Evolutionary conservation across 2,329 filamentous ascomycete genomes (phyloP).

Genomic region (Periconia digitata): DNA sequence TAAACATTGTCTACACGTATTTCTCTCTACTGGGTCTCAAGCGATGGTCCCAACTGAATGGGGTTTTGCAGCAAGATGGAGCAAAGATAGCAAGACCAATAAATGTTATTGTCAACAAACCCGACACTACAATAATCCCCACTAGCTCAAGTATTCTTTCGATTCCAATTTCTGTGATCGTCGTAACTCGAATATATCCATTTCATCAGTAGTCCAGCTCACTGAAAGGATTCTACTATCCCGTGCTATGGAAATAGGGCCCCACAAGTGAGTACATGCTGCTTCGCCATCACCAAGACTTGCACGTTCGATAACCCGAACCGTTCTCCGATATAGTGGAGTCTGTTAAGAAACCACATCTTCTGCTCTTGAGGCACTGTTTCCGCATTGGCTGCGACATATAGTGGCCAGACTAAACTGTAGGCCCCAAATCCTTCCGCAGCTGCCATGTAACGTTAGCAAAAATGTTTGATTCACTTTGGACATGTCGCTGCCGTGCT

Average conservation of each 20-base stretch:
- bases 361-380: slow-evolving; percentile 38
- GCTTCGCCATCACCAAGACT: slow-evolving; percentile 36
- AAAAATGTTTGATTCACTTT: not conserved
- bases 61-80: too few species aligned
- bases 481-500: too few species aligned
- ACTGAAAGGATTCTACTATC: not conserved
- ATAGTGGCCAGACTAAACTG: slow-evolving; percentile 45
- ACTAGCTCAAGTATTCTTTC: too few species aligned
- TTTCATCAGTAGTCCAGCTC: not conserved
- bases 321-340: slow-evolving; percentile 39
- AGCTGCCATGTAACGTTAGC: slow-evolving; percentile 24
- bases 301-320: slow-evolving; percentile 42
- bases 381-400: slow-evolving; percentile 41
- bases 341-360: slow-evolving; percentile 39
- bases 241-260: slow-evolving; percentile 32
- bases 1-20: too few species aligned
- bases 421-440: slow-evolving; percentile 44
- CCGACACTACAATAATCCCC: too few species aligned
- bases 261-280: slow-evolving; percentile 40
- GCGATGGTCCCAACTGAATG: too few species aligned
- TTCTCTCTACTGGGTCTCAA: too few species aligned
- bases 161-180: too few species aligned
- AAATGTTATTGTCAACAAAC: too few species aligned
- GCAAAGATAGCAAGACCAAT: too few species aligned
- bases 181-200: too few species aligned